phyloP scores from a whole-genome alignment of 306 rosid genomes.

The Astragalus membranaceus region DNA sequence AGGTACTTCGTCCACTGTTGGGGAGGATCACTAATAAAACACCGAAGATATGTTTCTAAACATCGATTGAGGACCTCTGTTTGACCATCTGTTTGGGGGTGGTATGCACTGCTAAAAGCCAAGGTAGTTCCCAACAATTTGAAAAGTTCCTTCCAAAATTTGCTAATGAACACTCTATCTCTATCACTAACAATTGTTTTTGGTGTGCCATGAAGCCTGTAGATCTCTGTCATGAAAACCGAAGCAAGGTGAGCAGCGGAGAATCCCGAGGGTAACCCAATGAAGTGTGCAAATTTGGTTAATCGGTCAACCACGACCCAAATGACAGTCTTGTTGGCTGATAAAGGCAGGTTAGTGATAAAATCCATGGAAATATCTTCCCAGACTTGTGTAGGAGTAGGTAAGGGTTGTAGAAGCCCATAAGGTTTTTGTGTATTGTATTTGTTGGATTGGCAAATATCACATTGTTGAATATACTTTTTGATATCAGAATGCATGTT shows the following conservation, averaged over 20 bases:
- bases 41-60: neutral
- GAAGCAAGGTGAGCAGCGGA: neutral
- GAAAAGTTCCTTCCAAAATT: neutral
- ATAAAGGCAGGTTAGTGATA: neutral
- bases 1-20: neutral
- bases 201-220: neutral
- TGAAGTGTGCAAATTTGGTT: neutral
- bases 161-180: neutral
- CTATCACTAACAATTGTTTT: neutral
- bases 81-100: neutral
- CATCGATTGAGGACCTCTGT: neutral
- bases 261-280: neutral
- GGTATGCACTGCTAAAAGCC: neutral
- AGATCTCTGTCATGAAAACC: neutral
- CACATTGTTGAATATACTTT: neutral
- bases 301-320: neutral
- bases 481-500: neutral
- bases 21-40: neutral
- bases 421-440: neutral
- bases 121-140: neutral
- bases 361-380: neutral
- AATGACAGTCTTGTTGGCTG: neutral
- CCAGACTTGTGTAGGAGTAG: neutral
- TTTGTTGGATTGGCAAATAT: neutral
- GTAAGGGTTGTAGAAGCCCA: neutral